A percentile compares a stretch with the other conserved stretches of the same genome.
Conservation (phyloP, 2,329 filamentous ascomycete species). For the Elsinoe perseae region DNA sequence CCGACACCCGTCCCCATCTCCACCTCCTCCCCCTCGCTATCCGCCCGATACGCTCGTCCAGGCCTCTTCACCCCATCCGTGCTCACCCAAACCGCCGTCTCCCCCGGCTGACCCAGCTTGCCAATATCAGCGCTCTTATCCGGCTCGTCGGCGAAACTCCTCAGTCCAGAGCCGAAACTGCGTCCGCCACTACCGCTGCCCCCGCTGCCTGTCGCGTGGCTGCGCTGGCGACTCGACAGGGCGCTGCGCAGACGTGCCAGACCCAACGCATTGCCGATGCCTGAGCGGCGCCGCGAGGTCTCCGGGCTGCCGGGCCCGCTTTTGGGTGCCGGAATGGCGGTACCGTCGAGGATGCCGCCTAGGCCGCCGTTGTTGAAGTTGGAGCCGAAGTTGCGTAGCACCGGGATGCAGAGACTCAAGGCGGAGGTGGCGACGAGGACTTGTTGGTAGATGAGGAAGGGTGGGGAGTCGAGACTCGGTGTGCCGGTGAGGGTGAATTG, state of each 20-base stretch:
- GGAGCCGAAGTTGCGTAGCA: conserved; percentile 9
- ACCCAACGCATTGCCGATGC: background rate
- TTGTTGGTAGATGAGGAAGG: conserved; percentile 15
- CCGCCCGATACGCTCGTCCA: background rate
- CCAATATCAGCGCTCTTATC: conserved; percentile 12
- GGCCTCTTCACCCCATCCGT: background rate
- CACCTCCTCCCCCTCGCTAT: background rate
- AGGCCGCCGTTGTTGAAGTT: conserved; percentile 14
- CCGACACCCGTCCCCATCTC: background rate
- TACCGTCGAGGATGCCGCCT: conserved; percentile 13
- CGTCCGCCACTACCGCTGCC: background rate
- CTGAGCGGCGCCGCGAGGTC: background rate
- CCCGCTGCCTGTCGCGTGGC: background rate
- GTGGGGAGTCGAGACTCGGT: background rate
- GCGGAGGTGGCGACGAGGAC: conserved; percentile 11
- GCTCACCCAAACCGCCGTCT: conserved; percentile 1
- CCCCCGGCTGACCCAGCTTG: conserved; percentile 11
- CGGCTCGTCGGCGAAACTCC: conserved; percentile 11
- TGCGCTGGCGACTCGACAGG: background rate
- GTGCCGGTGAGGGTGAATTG: background rate
- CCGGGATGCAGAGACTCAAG: conserved; percentile 10
- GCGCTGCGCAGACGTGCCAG: background rate
- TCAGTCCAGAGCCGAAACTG: background rate
- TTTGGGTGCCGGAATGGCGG: background rate
- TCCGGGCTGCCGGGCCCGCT: background rate